Evolutionary conservation across 805 yeast species (phyloP).

Genomic region (Pachysolen tannophilus): DNA sequence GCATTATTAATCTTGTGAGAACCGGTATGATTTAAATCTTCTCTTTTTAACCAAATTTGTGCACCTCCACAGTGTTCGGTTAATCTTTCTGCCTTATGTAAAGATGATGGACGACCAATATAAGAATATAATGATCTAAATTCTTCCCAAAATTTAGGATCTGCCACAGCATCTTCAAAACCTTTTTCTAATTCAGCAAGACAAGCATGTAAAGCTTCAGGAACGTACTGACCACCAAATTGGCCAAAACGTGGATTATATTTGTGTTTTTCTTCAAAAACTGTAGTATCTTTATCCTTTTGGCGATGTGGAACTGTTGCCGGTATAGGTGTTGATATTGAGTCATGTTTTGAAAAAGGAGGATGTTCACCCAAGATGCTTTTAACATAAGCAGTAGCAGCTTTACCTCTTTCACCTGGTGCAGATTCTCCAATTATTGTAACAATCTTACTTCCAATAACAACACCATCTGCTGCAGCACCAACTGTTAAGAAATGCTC

Average conservation of each 20-base stretch:
- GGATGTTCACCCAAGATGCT: slow-evolving; percentile 49
- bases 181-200: slow-evolving; percentile 82
- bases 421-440: slow-evolving; percentile 59
- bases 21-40: slow-evolving; percentile 87
- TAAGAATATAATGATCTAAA: slow-evolving; percentile 77
- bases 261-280: slow-evolving; percentile 34
- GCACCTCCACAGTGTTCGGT: slow-evolving; percentile 92
- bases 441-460: slow-evolving; percentile 84
- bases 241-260: slow-evolving; percentile 81
- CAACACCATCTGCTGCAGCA: slow-evolving; percentile 85
- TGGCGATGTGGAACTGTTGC: no score
- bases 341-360: slow-evolving; percentile 15
- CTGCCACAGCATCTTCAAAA: slow-evolving; percentile 82
- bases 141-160: slow-evolving; percentile 90
- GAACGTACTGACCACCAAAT: slow-evolving; percentile 98
- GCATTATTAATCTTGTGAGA: slow-evolving; percentile 85
- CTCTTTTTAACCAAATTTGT: slow-evolving; percentile 96
- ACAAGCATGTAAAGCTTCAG: slow-evolving; percentile 92
- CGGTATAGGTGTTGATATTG: slow-evolving; percentile 1
- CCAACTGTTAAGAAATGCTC: slow-evolving; percentile 84
- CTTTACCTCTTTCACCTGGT: slow-evolving; percentile 49
- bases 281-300: slow-evolving; percentile 12
- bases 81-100: slow-evolving; percentile 86
- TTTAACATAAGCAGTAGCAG: slow-evolving; percentile 61
- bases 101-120: slow-evolving; percentile 93